Evolutionary conservation across 202 grass and related monocot genomes (phyloP).

Genomic region (Cymbopogon flexuosus): DNA sequence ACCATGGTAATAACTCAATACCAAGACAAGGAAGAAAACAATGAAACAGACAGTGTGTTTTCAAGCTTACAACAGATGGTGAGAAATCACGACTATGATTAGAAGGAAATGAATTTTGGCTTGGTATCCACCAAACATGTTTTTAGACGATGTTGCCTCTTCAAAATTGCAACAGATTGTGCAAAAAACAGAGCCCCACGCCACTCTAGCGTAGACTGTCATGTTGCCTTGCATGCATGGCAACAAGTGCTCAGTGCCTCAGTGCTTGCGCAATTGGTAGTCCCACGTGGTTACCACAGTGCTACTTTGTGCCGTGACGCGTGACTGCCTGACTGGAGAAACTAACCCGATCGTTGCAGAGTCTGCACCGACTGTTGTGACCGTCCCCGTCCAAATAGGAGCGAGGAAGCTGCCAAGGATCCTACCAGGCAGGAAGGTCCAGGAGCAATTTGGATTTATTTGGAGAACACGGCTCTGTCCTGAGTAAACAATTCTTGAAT

Average conservation of each 20-base stretch:
- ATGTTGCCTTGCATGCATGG: background rate
- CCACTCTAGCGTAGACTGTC: background rate
- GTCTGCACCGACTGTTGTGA: background rate
- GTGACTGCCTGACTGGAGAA: background rate
- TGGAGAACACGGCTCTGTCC: background rate
- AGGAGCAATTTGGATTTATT: background rate
- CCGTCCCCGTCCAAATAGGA: background rate
- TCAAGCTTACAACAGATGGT: background rate
- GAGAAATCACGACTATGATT: background rate
- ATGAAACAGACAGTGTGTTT: background rate
- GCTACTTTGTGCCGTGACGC: background rate
- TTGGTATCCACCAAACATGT: background rate
- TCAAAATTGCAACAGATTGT: background rate
- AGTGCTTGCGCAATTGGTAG: background rate
- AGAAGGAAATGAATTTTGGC: background rate
- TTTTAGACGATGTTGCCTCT: background rate
- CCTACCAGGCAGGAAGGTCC: constrained; percentile 7
- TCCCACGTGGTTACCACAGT: background rate
- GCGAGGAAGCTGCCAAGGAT: constrained; percentile 9
- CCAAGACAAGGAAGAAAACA: background rate
- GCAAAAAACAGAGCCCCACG: background rate
- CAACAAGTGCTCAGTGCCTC: background rate
- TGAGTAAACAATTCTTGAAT: background rate
- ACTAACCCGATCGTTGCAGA: background rate
- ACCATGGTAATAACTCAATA: constrained; percentile 28